Evolutionary conservation across 2,329 filamentous ascomycete species (phyloP), one percentile per base, ranked within the genome.

Genomic region (Colletotrichum sp.): DNA sequence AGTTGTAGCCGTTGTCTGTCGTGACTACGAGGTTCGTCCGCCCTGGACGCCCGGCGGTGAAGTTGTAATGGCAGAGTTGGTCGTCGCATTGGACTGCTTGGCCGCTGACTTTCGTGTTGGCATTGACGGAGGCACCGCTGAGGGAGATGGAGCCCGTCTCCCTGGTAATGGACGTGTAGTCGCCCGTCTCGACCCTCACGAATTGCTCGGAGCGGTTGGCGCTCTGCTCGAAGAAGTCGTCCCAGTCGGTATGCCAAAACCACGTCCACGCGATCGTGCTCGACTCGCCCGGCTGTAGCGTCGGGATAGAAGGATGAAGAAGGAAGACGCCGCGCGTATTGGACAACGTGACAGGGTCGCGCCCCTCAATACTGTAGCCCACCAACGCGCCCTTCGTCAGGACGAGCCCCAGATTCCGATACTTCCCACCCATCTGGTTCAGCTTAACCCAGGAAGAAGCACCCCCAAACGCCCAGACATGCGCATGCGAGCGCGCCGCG

Each of bases 361-460:
- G 68, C 13, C 48, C 57, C 68, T 76, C 73, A 26, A 76, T 58
- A 32, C 75, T 76, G 67, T 77, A 76, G 13, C 75, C 75, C 9
- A 36, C 24, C 16, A 77, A 8, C 3, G 75, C 55, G 5, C 75
- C 72, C 10, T 63, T 71, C 9, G 73, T 73, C 16, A 77, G 24
- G 6, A 77, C 73, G 6, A 77, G 18, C 2, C 72, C 75, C 1
- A 77, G 57, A 34, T 76, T 63, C 18, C 73, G 68, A 15, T 69
- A 65, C 2, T 43, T 65, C 2, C 75, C 72, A 4, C 73, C 72
- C 75, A 76, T 76, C 18, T 76, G 75, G 38, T 15, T 58, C 57
- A 76, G 32, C 61, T 76, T 77, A 4, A 76, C 68, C 73, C 73
- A 76, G 6, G 64, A 24, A 6, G 67, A 75, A 24, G 43, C 43